Base-by-base conservation (phyloP, 768 basidiomycete genomes). In the Collybia sp. region DNA sequence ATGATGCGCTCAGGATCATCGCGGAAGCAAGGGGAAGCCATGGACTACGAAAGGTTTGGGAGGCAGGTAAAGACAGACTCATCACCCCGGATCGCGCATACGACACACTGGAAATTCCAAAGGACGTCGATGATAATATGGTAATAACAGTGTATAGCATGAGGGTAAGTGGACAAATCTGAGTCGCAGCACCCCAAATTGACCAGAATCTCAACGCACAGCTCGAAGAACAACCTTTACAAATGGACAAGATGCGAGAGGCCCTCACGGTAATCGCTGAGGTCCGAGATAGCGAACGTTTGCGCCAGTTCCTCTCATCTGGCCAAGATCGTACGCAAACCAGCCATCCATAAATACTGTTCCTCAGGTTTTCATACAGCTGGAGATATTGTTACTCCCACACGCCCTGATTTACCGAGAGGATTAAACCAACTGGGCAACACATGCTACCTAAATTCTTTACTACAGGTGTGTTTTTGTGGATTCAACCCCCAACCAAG, bases 351-450 rank as follows among this genome's bases (percentile, higher is more conserved):
- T 33, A 16, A 11, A 10, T 8, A 18, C 18, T 43, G 15, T n/a
- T 41, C 30, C 34, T 57, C 2, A 53, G 39, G n/a, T 34, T 25
- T 15, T 40, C 5, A 40, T 42, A 2, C 51, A 92, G 85, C 85
- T 48, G 90, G 86, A 16, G 87, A 85, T 40, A 64, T 77, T n/a
- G 56, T 68, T 17, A 60, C 66, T 5, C 68, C 73, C 31, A 78
- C 68, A 2, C 74, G 76, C 38, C 72, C 72, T 3, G 89, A 91
- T 50, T 72, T 87, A 58, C 92, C 92, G 19, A 78, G 91, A 46
- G 93, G 92, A 5, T 73, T 94, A 20, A 87, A 93, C 58, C 92
- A 94, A 58, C 75, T 91, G 16, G 89, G 90, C 42, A 93, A 92
- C 55, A 93, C 90, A 0, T 92, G 91, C 57, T 92, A 91, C 57